Percentiles rank a stretch among this genome's conserved stretches.
Evolutionary conservation across 805 yeast species (phyloP).

Genomic region (Pichia rugopelliculosa): DNA sequence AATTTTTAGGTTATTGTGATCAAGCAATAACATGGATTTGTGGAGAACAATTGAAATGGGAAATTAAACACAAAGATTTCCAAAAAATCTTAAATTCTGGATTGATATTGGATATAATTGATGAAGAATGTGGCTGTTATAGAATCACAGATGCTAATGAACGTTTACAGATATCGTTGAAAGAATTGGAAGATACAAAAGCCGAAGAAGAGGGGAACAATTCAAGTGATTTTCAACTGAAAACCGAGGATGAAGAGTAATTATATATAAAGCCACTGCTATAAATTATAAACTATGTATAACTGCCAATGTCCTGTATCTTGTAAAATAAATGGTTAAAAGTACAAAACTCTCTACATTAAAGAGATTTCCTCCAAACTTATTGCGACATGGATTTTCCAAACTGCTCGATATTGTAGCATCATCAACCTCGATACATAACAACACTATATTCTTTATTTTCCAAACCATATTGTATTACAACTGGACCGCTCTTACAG

Average conservation of each 20-base stretch:
- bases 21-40: slow-evolving; percentile 65
- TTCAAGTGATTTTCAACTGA: too few species aligned
- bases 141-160: slow-evolving; percentile 27
- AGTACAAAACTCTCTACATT: too few species aligned
- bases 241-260: too few species aligned
- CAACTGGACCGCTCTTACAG: too few species aligned
- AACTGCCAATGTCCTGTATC: too few species aligned
- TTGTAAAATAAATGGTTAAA: too few species aligned
- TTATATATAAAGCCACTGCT: too few species aligned
- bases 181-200: slow-evolving; percentile 4
- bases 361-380: too few species aligned
- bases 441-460: too few species aligned
- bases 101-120: slow-evolving; percentile 23
- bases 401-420: background rate
- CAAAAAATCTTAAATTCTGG: slow-evolving; percentile 29
- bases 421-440: background rate
- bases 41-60: slow-evolving; percentile 48
- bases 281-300: too few species aligned
- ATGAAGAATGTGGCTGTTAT: slow-evolving; percentile 29
- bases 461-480: too few species aligned
- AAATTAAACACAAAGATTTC: slow-evolving; percentile 48
- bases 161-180: slow-evolving; percentile 12
- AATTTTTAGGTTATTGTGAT: slow-evolving; percentile 74
- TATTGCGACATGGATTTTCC: background rate
- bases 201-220: background rate